Evolutionary conservation across 176 grass and related monocot genomes (phyloP).

Genomic region (Bothriochloa decipiens): DNA sequence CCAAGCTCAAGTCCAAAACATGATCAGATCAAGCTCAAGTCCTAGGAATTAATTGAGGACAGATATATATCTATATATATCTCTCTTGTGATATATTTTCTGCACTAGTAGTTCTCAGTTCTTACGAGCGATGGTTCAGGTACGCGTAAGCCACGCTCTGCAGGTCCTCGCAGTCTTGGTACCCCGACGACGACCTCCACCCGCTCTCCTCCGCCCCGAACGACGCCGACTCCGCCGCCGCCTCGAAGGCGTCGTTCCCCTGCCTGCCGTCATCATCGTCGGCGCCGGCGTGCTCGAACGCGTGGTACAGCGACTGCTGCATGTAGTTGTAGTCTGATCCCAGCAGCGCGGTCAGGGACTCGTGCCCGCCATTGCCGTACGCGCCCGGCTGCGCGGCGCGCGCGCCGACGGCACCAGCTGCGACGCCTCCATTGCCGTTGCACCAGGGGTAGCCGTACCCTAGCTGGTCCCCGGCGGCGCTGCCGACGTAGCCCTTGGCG

Average conservation of each 20-base stretch:
- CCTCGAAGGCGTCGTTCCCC: constrained; percentile 26
- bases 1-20: constrained; percentile 54
- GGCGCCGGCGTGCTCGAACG: constrained; percentile 12
- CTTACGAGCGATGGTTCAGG: constrained; percentile 67
- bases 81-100: constrained; percentile 56
- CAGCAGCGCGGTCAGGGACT: constrained; percentile 52
- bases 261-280: constrained; percentile 20
- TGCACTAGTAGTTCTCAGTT: constrained; percentile 55
- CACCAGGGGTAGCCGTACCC: constrained; percentile 39
- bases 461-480: constrained; percentile 36
- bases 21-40: constrained; percentile 44
- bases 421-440: constrained; percentile 21
- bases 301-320: constrained; percentile 54
- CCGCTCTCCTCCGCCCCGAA: constrained; percentile 41
- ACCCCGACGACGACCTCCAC: constrained; percentile 65
- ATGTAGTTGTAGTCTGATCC: constrained; percentile 35
- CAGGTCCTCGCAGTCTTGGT: constrained; percentile 83
- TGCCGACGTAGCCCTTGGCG: constrained; percentile 36
- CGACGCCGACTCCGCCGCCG: constrained; percentile 44
- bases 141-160: constrained; percentile 76
- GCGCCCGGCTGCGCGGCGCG: constrained; percentile 35
- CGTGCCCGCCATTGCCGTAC: constrained; percentile 49
- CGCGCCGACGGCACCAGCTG: neutral
- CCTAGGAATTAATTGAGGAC: constrained; percentile 44
- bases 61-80: constrained; percentile 41